phyloP scores from a whole-genome alignment of 2,329 filamentous ascomycete genomes.

The Trichoderma polysporum region DNA sequence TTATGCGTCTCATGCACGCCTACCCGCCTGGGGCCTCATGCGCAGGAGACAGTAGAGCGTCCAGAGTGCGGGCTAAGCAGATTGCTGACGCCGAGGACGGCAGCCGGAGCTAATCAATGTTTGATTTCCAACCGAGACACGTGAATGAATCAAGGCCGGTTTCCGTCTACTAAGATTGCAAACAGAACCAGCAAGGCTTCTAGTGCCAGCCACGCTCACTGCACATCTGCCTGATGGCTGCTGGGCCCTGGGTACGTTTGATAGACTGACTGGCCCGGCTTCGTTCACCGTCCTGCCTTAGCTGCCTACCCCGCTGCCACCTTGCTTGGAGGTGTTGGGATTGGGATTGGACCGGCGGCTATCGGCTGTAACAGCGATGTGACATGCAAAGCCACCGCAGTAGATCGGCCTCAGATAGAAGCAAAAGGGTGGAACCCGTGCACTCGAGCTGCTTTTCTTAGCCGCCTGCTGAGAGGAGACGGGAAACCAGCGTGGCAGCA shows the following conservation, averaged over 20 bases:
- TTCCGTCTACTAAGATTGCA: not conserved
- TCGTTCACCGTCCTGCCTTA: not conserved
- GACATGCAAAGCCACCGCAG: not conserved
- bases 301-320: not conserved
- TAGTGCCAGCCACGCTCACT: not conserved
- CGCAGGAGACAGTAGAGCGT: not conserved
- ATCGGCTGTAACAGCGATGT: not conserved
- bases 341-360: slow-evolving; percentile 3
- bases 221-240: not conserved
- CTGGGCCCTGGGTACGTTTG: not conserved
- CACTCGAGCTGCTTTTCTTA: not conserved
- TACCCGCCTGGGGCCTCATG: not conserved
- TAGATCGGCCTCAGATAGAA: not conserved
- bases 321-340: not conserved
- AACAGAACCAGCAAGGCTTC: not conserved
- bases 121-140: not conserved
- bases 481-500: not conserved
- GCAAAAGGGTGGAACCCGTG: not conserved
- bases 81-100: not conserved
- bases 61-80: not conserved
- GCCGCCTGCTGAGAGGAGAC: not conserved
- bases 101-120: not conserved
- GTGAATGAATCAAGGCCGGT: not conserved
- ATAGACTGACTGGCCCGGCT: not conserved
- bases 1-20: slow-evolving; percentile 4